phyloP scores from a whole-genome alignment of 148 eudicot genomes.

The Silene uniflora region DNA sequence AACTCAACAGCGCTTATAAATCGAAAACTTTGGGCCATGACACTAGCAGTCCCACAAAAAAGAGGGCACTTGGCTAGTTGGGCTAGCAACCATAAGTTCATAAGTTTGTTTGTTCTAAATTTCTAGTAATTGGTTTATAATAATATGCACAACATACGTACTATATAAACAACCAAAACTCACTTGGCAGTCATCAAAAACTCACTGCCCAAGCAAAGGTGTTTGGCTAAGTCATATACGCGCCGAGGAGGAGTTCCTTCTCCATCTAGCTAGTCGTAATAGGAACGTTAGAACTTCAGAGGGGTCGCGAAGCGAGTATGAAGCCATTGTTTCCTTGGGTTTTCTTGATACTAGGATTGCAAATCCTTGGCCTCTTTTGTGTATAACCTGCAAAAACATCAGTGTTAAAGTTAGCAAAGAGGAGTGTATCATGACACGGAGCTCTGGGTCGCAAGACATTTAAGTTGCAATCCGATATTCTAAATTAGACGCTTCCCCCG shows the following conservation, averaged over 20 bases:
- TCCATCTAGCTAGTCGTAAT: slow-evolving; percentile 45
- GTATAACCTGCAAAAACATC: slow-evolving; percentile 41
- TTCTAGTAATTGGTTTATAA: neutral
- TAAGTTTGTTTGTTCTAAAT: neutral
- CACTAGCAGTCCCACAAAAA: neutral
- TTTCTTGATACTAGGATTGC: slow-evolving; percentile 57
- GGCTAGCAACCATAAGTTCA: neutral
- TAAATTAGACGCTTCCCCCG: neutral
- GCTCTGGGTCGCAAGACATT: neutral
- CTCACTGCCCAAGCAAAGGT: slow-evolving; percentile 24
- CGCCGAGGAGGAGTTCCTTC: slow-evolving; percentile 21
- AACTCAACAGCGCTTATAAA: no score
- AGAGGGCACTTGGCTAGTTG: neutral
- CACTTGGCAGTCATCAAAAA: slow-evolving; percentile 32
- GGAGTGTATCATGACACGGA: no score
- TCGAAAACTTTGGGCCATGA: neutral
- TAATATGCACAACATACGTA: slow-evolving; percentile 11
- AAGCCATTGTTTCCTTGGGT: slow-evolving; percentile 64
- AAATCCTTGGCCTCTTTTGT: slow-evolving; percentile 53
- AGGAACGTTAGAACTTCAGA: slow-evolving; percentile 66
- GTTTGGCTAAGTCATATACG: slow-evolving; percentile 2
- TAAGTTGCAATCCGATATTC: neutral
- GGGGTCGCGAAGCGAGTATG: slow-evolving; percentile 64
- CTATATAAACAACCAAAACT: slow-evolving; percentile 14
- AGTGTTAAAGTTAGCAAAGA: neutral